Base-by-base conservation (phyloP, 1,284 basidiomycete species). In the Malassezia pachydermatis region DNA sequence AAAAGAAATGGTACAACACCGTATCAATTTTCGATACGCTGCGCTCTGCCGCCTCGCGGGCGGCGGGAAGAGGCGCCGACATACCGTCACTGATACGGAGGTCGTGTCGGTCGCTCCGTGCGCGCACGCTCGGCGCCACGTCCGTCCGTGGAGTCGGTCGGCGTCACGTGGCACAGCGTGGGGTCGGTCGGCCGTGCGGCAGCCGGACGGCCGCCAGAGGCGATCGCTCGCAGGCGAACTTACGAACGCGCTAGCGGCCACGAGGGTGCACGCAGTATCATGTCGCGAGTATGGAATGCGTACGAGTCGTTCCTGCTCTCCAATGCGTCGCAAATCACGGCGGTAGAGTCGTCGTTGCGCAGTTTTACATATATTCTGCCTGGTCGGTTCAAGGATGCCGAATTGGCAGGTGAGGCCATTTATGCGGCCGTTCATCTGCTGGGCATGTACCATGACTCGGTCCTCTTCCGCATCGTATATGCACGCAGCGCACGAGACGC, bases 371-470 rank as follows among this genome's bases (percentile, higher is more conserved):
- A 88, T 86, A 83, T 95, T 61, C 77, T 95, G 20, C 89, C 90
- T 17, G 90, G 89, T 57, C 80, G 89, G 55, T 95, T 95, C 79
- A 88, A 88, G 72, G 90, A 95, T 78, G 87, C 89, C 45, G 90
- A 95, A 73, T 77, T 95, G 50, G 62, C 57, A 4, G 62, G 59
- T 19, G 62, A 63, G 45, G 62, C 57, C 40, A 61, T 75, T 34
- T 74, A 72, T 53, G 62, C 74, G 17, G 58, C 65, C 9, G 58
- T 75, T 42, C 75, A 74, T 39, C 54, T 75, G 7, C 60, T 75
- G 22, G 69, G 73, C 24, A 60, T 74, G 45, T 74, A 75, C 59
- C 74, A 75, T 55, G 73, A 75, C 55, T 68, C 69, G n/a, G 62
- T 75, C 43, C 60, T 74, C 16, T 59, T 63, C 40, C 57, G 64